Evolutionary conservation across 164 flowering plant genomes (phyloP).

Genomic region (Annona cherimola): DNA sequence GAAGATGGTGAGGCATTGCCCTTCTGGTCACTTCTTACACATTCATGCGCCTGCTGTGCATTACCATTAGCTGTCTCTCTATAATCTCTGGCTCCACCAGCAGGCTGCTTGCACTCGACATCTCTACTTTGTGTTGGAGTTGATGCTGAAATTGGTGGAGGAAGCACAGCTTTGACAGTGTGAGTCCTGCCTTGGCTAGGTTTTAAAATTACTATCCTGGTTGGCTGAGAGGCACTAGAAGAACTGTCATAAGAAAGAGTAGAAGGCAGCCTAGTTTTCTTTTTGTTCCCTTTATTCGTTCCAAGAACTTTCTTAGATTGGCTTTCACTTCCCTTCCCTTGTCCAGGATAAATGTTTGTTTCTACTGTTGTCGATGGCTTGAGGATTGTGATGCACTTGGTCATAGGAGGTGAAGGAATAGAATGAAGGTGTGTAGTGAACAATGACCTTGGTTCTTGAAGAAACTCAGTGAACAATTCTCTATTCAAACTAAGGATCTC

Average conservation of each 20-base stretch:
- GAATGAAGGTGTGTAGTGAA: constrained; percentile 53
- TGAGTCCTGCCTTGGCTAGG: constrained; percentile 64
- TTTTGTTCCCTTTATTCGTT: constrained; percentile 32
- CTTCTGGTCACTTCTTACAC: constrained; percentile 40
- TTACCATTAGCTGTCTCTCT: constrained; percentile 66
- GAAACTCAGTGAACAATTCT: constrained; percentile 69
- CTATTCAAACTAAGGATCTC: constrained; percentile 76
- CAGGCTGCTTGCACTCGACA: constrained; percentile 33
- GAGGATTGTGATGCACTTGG: constrained; percentile 82
- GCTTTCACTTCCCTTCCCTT: constrained; percentile 28
- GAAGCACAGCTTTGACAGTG: constrained; percentile 41
- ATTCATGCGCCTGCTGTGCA: constrained; percentile 58
- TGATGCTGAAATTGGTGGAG: constrained; percentile 47
- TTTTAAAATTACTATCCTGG: constrained; percentile 42
- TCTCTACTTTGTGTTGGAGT: constrained; percentile 23
- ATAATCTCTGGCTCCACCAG: constrained; percentile 42
- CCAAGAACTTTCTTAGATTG: constrained; percentile 30
- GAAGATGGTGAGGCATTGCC: constrained; percentile 71
- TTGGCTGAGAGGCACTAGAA: constrained; percentile 36
- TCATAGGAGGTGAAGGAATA: constrained; percentile 48
- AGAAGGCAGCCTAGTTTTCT: constrained; percentile 22
- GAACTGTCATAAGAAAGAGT: constrained; percentile 23
- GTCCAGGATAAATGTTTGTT: constrained; percentile 20
- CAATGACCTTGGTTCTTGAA: constrained; percentile 76
- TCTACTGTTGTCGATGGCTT: constrained; percentile 65